Evolutionary conservation across 148 eudicot species (phyloP).

Genomic region (Mesembryanthemum crystallinum): DNA sequence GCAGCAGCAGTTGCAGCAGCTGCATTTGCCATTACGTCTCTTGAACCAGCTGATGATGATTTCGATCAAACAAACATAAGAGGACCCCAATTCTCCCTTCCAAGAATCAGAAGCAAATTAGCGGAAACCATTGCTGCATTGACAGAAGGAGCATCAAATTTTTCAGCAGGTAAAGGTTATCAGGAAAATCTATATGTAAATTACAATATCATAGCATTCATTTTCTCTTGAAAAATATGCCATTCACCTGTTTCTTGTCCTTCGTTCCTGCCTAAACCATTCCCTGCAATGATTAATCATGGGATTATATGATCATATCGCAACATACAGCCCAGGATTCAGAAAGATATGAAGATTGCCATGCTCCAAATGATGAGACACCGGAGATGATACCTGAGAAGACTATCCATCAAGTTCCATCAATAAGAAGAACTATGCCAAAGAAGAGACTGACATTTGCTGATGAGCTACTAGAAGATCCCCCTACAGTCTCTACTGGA

Average conservation of each 20-base stretch:
- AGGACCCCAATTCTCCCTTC: constrained; percentile 29
- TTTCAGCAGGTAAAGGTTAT: constrained; percentile 38
- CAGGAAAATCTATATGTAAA: not conserved
- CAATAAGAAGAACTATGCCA: constrained; percentile 37
- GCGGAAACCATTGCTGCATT: constrained; percentile 14
- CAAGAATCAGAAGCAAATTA: constrained; percentile 35
- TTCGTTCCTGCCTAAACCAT: not conserved
- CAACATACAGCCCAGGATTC: constrained; percentile 25
- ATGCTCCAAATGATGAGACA: constrained; percentile 12
- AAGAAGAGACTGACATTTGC: constrained; percentile 32
- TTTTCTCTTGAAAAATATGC: not conserved
- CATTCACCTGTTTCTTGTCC: not conserved
- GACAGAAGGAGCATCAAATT: constrained; percentile 32
- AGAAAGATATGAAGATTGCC: constrained; percentile 21
- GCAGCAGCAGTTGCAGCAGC: constrained; percentile 80
- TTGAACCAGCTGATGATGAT: constrained; percentile 32
- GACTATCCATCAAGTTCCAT: constrained; percentile 35
- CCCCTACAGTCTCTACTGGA: not conserved
- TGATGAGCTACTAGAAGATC: constrained; percentile 25
- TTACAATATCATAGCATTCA: not conserved
- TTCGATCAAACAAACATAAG: constrained; percentile 27
- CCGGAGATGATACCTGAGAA: constrained; percentile 42
- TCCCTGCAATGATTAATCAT: not conserved
- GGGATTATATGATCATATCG: constrained; percentile 11
- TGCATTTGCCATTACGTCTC: constrained; percentile 58